These are phyloP conservation scores for Hordeum marinum DNA, from an alignment of 176 grass and related monocot species.

Conservation along the genomic window DNA sequence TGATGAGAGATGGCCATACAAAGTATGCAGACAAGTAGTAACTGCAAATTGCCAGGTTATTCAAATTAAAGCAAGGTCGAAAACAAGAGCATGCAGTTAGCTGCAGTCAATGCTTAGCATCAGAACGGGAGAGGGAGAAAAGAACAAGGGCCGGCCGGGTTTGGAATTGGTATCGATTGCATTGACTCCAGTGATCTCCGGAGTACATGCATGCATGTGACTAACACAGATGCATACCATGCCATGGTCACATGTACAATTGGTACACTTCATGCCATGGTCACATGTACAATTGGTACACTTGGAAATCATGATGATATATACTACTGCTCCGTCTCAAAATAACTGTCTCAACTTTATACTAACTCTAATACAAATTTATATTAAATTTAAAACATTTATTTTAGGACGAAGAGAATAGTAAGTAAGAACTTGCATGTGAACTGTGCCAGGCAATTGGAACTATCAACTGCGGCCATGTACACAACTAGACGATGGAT, in stretches of 20 bases:
- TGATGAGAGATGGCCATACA: not conserved
- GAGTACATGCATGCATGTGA: constrained; percentile 29
- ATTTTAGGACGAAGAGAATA: too few relatives aligned
- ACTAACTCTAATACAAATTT: too few relatives aligned
- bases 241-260: not conserved
- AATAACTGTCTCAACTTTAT: too few relatives aligned
- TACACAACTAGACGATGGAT: too few relatives aligned
- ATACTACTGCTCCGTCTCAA: too few relatives aligned
- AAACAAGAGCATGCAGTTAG: not conserved
- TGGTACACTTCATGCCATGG: not conserved
- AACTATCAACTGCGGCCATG: too few relatives aligned
- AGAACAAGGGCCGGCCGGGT: not conserved
- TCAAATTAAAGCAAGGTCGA: not conserved
- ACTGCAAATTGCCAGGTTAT: not conserved
- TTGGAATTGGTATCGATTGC: not conserved
- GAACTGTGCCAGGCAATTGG: too few relatives aligned
- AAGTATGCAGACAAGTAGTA: not conserved
- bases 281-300: too few relatives aligned
- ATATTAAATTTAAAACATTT: too few relatives aligned
- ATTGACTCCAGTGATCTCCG: not conserved
- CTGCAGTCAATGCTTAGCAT: constrained; percentile 4
- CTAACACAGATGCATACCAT: not conserved
- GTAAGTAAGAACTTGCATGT: too few relatives aligned
- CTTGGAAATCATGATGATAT: too few relatives aligned
- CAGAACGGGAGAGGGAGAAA: not conserved